Base-by-base conservation (phyloP, 2,329 filamentous ascomycete genomes). In the Alternaria gansuensis region DNA sequence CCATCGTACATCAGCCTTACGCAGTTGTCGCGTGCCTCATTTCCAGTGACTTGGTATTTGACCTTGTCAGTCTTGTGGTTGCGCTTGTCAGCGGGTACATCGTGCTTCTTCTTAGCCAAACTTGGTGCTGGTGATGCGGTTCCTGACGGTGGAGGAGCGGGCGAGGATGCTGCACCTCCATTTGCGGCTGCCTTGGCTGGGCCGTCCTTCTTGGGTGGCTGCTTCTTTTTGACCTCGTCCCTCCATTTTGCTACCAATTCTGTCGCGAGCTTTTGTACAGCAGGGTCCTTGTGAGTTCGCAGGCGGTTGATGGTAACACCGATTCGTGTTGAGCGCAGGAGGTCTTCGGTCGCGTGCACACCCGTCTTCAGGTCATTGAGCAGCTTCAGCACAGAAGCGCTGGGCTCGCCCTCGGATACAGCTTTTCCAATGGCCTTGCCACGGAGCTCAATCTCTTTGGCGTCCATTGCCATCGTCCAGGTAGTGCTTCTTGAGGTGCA, bases 1-100 rank as follows among this genome's bases (percentile, higher is more conserved):
- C 93, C 95, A 71, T 99, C 95, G 82, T 98, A 99, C 77, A 99
- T 86, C 41, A 99, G 85, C 49, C 92, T 93, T 63, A 97, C 88
- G 77, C 91, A 96, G 73, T 88, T 90, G 81, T 98, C 91, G 59
- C 95, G 90, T 21, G 86, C 85, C 57, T 84, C 81, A 59, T 90
- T 88, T 46, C 88, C 88, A 14, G 93, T 97, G 51, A 92, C 86
- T 65, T 89, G 87, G 69, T 87, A 86, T 70, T 93, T 88, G 52
- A 97, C 87, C 39, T 89, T 88, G 76, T 98, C 95, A n/a, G 83
- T 85, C 69, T 90, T 89, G 81, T 89, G 91, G 68, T 87, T 92
- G 69, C 95, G 88, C 82, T 93, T 95, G 73, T 93, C 89, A 2
- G 88, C 86, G 62, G 84, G 79, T 40, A 85, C 82, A 33, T 83